phyloP scores from a whole-genome alignment of 2,329 filamentous ascomycete genomes.

The Thielaviopsis cerberus region DNA sequence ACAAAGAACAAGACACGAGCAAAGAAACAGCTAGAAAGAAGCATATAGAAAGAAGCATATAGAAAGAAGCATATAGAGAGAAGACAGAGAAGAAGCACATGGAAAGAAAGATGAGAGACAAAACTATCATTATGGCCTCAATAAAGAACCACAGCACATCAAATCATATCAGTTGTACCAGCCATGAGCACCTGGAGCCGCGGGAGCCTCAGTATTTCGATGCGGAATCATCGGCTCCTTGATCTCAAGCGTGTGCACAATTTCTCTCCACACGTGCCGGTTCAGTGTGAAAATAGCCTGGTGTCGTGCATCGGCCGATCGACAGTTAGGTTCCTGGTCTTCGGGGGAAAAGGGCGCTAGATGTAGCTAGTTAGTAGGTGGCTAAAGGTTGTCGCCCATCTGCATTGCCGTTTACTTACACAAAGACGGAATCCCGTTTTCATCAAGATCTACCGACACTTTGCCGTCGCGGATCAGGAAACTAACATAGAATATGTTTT shows the following conservation, averaged over 20 bases:
- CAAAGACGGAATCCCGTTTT: constrained; percentile 56
- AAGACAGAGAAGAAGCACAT: background rate
- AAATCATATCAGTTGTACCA: constrained; percentile 40
- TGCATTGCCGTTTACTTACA: no score
- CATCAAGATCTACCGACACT: constrained; percentile 55
- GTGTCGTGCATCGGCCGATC: constrained; percentile 39
- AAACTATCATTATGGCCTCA: constrained; percentile 1
- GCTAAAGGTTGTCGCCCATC: no score
- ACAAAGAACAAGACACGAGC: background rate
- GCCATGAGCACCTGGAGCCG: constrained; percentile 35
- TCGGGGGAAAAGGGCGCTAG: constrained; percentile 25
- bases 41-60: background rate
- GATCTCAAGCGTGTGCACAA: constrained; percentile 61
- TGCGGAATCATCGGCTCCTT: constrained; percentile 71
- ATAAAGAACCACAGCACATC: background rate
- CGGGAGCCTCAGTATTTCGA: constrained; percentile 38
- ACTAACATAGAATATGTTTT: constrained; percentile 92
- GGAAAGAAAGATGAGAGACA: background rate
- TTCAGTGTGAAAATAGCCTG: constrained; percentile 83
- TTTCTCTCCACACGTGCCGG: constrained; percentile 61
- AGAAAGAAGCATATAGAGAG: background rate
- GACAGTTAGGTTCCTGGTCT: constrained; percentile 26
- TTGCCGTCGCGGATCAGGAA: constrained; percentile 81
- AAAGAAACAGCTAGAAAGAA: background rate
- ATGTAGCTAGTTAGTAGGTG: background rate